Base-by-base conservation (phyloP, 2,329 filamentous ascomycete genomes). In the Coleophoma crateriformis region DNA sequence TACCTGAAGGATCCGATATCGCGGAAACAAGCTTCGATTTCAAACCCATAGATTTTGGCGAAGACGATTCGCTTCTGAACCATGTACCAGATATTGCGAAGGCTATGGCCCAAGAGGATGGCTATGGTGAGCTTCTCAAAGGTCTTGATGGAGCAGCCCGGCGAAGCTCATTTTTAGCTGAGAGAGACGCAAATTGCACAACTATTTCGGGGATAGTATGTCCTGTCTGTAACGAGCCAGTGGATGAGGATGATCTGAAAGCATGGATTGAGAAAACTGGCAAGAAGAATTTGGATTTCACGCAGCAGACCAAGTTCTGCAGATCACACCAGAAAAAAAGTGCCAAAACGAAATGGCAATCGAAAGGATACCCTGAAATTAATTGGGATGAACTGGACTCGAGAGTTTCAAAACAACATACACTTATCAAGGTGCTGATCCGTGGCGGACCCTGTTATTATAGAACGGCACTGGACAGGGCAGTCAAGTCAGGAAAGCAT, bases 321-420 rank as follows among this genome's bases (percentile, higher is more conserved):
- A 71, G 74, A 40, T 68, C 73, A 7, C 87, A 90, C 69, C 80
- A 78, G 58, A 75, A 71, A 51, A 68, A 71, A 32, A 70, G 77
- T 2, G 85, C 84, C 2, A 57, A 68, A 48, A 66, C 71, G 7
- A 50, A 58, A 13, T 65, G 63, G 63, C 46, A 50, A 13, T 45
- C 64, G 3, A 81, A 77, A 69, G 60, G 51, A 0, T 94, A 92
- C 63, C 90, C 90, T 0, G 64, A 68, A 0, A 85, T 95, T 46
- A 69, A 88, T 50, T 95, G 89, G 88, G 64, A 68, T 1, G 61
- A 56, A 0, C 72, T 95, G 20, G 74, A 81, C 15, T 53, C 62
- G 4, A 80, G 88, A 7, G 77, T 91, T 32, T 63, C 69, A 4
- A 61, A 67, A 5, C 78, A 89, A 63, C 74, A 81, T 52, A 57